Evolutionary conservation across 495 filamentous ascomycete genomes (phyloP).

Genomic region (Neurospora sp.): DNA sequence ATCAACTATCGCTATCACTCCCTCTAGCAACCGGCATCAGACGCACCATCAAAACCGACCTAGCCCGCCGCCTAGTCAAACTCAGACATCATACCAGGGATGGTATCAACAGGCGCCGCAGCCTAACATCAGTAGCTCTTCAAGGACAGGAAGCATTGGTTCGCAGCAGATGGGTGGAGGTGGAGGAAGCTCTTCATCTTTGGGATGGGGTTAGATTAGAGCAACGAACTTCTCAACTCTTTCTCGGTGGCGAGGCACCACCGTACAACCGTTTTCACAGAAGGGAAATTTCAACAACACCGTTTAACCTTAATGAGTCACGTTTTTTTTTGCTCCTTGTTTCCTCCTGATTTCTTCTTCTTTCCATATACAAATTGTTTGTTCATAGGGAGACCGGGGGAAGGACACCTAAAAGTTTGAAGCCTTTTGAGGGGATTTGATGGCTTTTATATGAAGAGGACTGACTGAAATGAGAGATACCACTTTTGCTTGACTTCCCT

Average conservation of each 20-base stretch:
- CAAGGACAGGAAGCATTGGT: not conserved
- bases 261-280: too few species aligned
- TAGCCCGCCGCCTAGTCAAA: not conserved
- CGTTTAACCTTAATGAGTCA: not conserved
- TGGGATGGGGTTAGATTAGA: not conserved
- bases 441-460: not conserved
- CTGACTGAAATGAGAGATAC: not conserved
- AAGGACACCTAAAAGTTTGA: not conserved
- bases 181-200: not conserved
- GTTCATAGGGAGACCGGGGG: not conserved
- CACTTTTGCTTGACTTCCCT: not conserved
- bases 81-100: not conserved
- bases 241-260: too few species aligned
- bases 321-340: not conserved
- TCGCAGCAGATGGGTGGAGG: not conserved
- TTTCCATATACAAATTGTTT: not conserved
- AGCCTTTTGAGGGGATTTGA: not conserved
- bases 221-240: too few species aligned
- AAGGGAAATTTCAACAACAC: too few species aligned
- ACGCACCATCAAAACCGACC: not conserved
- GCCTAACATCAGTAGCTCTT: not conserved
- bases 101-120: not conserved
- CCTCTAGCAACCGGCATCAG: not conserved
- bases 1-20: not conserved
- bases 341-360: not conserved